Base-by-base conservation (phyloP, 2,329 filamentous ascomycete species). In the Epichloe brachyelytri region DNA sequence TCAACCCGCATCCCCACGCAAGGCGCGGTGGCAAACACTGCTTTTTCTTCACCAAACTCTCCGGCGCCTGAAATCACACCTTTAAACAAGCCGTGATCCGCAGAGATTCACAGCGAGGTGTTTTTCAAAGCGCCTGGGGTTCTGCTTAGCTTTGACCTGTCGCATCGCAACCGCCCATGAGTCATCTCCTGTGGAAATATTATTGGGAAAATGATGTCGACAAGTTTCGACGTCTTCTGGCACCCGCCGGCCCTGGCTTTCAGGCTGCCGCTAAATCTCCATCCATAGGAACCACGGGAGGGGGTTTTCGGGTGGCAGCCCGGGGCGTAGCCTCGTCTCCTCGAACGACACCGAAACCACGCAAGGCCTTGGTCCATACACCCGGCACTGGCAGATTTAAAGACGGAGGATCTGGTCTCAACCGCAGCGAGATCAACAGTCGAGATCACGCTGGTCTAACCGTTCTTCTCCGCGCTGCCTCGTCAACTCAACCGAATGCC, bases 161-260 rank as follows among this genome's bases (percentile, higher is more conserved):
- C 41, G 22, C 50, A 38, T 59, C 54, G 62, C 60, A 53, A 58
- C 57, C 57, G 62, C 66, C 81, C 82, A 93, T 97, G 91, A 97
- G 88, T 84, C 85, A 89, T 75, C 80, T 86, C 80, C 82, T 98
- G 69, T 96, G 91, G 91, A 90, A 89, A 79, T 88, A 81, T 68
- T 97, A 91, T 69, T 85, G 94, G 76, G 86, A 96, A 82, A 87
- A 96, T 79, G 89, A 98, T 82, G 86, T 95, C 82, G 90, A 95
- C 68, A 82, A 75, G 66, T 97, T 98, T 79, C 85, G 86, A 73
- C 85, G 85, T 74, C 80, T 94, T 65, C 79, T 98, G 78, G 83
- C 83, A 64, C 81, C 80, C 68, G 77, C 84, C 70, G 75, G 77
- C 64, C 77, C 76, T 66, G 77, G 72, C 63, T 64, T 74, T 56